Base-by-base conservation (phyloP, 116 monocot genomes). In the Dioscorea cayenensis region DNA sequence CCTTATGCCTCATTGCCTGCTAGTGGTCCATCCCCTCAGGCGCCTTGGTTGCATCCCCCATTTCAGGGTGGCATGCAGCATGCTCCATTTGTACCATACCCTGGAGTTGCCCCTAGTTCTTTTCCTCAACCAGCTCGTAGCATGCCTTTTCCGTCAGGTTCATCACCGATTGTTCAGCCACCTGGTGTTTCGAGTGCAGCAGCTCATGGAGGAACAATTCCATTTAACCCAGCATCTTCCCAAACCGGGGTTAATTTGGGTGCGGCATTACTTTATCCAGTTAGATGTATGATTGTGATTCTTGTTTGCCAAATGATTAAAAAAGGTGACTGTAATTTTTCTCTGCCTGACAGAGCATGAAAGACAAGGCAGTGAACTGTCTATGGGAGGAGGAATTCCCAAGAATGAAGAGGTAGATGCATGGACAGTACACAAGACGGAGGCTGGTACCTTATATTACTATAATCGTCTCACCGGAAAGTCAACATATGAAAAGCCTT, bases 401-500 rank as follows among this genome's bases (percentile, higher is more conserved):
- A 83, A 65, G 27, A 81, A 51, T 51, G 67, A 78, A 66, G 82
- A 79, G 62, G 32, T 71, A 11, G 76, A 85, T 69, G 82, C 74
- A 69, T 99, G 99, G 99, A 89, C 91, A 48, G 85, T 85, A 55
- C 99, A 99, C 59, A 99, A 77, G 76, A 94, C 88, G 29, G 89
- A 87, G 13, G 28, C 86, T n/a, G 99, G 99, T 82, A 78, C 58
- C 3, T 66, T 87, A 80, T 99, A 99, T 70, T 99, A 99, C 73
- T 99, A 99, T 77, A 94, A 99, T 77, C 82, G 94, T 63, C 14
- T 94, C 37, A 89, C 99, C 25, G 85, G 91, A 37, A 78, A 87
- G 73, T 99, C 99, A 68, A 99, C 94, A 73, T 99, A 94, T 77
- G 81, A 91, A 76, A 99, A 82, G 66, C 99, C 99, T 73, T 63